Conservation (phyloP, 2,329 filamentous ascomycete genomes). For the Erysiphe neolycopersici region DNA sequence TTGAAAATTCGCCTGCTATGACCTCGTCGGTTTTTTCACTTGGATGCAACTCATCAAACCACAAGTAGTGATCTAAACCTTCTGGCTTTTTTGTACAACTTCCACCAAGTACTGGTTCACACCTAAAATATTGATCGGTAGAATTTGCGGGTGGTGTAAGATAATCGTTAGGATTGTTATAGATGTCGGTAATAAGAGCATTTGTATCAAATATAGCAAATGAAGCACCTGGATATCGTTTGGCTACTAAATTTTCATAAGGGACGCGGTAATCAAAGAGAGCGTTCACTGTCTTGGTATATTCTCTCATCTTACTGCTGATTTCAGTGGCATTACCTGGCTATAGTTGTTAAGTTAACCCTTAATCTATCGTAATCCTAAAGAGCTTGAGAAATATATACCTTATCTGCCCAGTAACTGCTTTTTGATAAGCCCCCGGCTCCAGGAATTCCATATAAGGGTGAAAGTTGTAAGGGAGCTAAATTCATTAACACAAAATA, state of each 20-base stretch:
- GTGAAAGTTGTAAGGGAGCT: conserved; percentile 37
- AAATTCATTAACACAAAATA: conserved; percentile 48
- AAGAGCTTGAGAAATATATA: conserved; percentile 1
- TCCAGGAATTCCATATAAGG: conserved; percentile 30
- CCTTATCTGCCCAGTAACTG: conserved; percentile 19
- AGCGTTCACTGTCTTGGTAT: conserved; percentile 22
- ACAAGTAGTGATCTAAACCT: conserved; percentile 33
- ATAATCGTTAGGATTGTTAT: conserved; percentile 30
- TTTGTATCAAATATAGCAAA: conserved; percentile 44
- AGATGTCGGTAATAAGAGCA: conserved; percentile 35
- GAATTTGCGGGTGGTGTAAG: conserved; percentile 36
- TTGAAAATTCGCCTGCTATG: conserved; percentile 28
- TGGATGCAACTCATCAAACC: conserved; percentile 52
- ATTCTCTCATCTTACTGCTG: conserved; percentile 22
- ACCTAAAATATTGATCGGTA: conserved; percentile 29
- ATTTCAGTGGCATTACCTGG: conserved; percentile 21
- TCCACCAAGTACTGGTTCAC: conserved; percentile 13
- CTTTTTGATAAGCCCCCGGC: conserved; percentile 18
- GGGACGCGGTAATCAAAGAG: conserved; percentile 23
- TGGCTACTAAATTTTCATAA: conserved; percentile 18
- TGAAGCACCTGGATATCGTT: conserved; percentile 28
- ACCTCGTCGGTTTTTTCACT: conserved; percentile 32
- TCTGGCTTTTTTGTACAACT: conserved; percentile 15
- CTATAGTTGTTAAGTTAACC: conserved; percentile 2
- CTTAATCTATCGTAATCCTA: background rate